Percentiles rank a stretch among this genome's conserved stretches.
Conservation (phyloP, 345 rosid genomes). For the Salix viminalis region DNA sequence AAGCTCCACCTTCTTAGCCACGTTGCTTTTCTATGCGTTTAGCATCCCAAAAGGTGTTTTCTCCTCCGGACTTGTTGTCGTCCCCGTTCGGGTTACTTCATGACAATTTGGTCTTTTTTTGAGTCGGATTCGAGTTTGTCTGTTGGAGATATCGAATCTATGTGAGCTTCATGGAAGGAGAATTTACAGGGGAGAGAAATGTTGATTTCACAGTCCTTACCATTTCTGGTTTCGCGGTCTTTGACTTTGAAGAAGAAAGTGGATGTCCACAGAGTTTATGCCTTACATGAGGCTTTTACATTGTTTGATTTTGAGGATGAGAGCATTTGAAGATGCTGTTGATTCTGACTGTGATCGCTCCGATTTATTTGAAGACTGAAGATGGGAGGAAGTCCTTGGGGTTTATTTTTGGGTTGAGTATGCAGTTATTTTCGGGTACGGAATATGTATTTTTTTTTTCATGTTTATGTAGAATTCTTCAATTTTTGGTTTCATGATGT, state of each 20-base stretch:
- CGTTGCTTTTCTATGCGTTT: slow-evolving; percentile 42
- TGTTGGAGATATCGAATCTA: slow-evolving; percentile 53
- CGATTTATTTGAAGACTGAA: slow-evolving; percentile 68
- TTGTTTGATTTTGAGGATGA: slow-evolving; percentile 83
- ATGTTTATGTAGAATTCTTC: too few relatives aligned
- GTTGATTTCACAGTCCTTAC: slow-evolving; percentile 74
- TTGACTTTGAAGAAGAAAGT: slow-evolving; percentile 78
- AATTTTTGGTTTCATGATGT: too few relatives aligned
- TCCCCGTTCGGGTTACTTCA: too few relatives aligned
- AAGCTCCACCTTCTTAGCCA: slow-evolving; percentile 46
- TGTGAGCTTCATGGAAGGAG: slow-evolving; percentile 88
- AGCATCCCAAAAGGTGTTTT: slow-evolving; percentile 49
- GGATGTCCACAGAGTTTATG: slow-evolving; percentile 69
- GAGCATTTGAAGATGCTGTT: slow-evolving; percentile 71
- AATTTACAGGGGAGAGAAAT: slow-evolving; percentile 45
- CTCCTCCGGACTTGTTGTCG: slow-evolving; percentile 40
- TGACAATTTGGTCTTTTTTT: slow-evolving; percentile 53
- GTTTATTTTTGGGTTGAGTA: slow-evolving; percentile 67
- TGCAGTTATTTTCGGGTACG: too few relatives aligned
- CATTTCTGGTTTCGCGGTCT: slow-evolving; percentile 69
- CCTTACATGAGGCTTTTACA: slow-evolving; percentile 65
- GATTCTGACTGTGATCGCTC: slow-evolving; percentile 74
- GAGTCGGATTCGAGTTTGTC: slow-evolving; percentile 63
- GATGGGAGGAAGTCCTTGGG: slow-evolving; percentile 77
- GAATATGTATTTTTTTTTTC: too few relatives aligned